These are phyloP conservation scores for Globisporangium alternatum DNA, from an alignment of 352 stramenopile species.

Conservation along the genomic window DNA sequence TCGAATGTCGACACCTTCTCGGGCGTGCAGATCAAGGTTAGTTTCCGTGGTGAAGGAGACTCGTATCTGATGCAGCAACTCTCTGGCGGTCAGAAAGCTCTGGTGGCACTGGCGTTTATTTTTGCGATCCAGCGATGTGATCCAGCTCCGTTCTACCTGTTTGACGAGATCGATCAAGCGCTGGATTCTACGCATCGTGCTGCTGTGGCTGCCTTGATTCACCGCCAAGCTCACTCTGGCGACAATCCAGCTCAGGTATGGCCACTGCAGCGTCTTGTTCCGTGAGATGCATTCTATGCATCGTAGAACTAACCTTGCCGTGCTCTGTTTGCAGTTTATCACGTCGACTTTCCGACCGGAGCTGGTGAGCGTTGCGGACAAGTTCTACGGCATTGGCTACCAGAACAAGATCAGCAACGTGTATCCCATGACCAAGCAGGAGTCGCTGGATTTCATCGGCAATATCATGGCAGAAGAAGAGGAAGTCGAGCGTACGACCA, in stretches of 20 bases:
- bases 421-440: constrained; percentile 94
- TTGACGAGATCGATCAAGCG: constrained; percentile 99
- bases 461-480: constrained; percentile 90
- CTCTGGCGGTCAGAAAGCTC: constrained; percentile 98
- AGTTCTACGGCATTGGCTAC: constrained; percentile 98
- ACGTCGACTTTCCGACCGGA: constrained; percentile 99
- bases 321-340: constrained; percentile 83
- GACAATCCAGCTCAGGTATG: constrained; percentile 95
- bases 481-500: constrained; percentile 41
- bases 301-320: constrained; percentile 7
- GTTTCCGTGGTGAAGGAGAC: constrained; percentile 94
- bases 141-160: constrained; percentile 99
- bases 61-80: constrained; percentile 98
- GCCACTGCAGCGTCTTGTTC: background rate
- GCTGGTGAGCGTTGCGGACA: constrained; percentile 96
- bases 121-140: constrained; percentile 99
- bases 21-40: constrained; percentile 98
- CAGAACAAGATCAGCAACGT: constrained; percentile 98
- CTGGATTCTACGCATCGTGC: constrained; percentile 98
- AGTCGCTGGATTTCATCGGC: constrained; percentile 96
- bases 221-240: constrained; percentile 93
- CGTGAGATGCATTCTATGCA: constrained; percentile 6
- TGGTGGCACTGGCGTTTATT: constrained; percentile 99
- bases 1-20: constrained; percentile 91
- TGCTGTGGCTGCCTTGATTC: constrained; percentile 95